These are phyloP conservation scores for Pyrenophora tritici-repentis DNA, from an alignment of 2,329 filamentous ascomycete genomes.

Conservation along the genomic window DNA sequence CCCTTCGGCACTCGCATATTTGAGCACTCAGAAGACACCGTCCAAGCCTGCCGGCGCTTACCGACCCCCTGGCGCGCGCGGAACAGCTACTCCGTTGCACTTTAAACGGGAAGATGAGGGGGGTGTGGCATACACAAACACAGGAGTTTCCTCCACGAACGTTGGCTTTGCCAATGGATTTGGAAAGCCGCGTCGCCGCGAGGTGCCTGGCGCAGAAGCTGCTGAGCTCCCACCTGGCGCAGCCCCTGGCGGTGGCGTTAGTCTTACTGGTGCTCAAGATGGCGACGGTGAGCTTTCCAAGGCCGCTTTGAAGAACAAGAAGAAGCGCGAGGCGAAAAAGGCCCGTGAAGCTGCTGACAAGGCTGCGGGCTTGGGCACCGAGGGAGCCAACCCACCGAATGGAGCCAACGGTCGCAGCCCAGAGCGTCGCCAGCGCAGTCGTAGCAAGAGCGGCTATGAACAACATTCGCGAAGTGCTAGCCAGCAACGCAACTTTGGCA, in stretches of 20 bases:
- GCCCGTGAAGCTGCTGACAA: slow-evolving; percentile 74
- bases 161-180: slow-evolving; percentile 74
- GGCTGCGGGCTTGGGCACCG: slow-evolving; percentile 40
- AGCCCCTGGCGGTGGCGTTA: slow-evolving; percentile 68
- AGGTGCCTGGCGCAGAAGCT: slow-evolving; percentile 85
- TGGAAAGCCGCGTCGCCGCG: slow-evolving; percentile 71
- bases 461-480: slow-evolving; percentile 37
- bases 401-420: slow-evolving; percentile 60
- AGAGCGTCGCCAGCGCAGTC: slow-evolving; percentile 66
- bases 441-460: slow-evolving; percentile 44
- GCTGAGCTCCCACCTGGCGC: slow-evolving; percentile 70
- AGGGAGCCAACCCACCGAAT: slow-evolving; percentile 33
- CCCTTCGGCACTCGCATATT: slow-evolving; percentile 77
- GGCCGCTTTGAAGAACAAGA: slow-evolving; percentile 93
- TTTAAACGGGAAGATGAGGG: slow-evolving; percentile 99
- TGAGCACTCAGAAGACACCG: slow-evolving; percentile 87
- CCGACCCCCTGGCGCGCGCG: slow-evolving; percentile 89
- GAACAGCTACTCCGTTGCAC: slow-evolving; percentile 83
- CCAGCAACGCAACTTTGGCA: slow-evolving; percentile 41
- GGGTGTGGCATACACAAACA: slow-evolving; percentile 83
- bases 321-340: slow-evolving; percentile 95
- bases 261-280: slow-evolving; percentile 67
- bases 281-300: slow-evolving; percentile 79
- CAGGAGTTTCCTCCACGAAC: slow-evolving; percentile 69
- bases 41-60: slow-evolving; percentile 98